phyloP scores from a whole-genome alignment of 1,139 yeast genomes.

The Suhomyces kunorum region DNA sequence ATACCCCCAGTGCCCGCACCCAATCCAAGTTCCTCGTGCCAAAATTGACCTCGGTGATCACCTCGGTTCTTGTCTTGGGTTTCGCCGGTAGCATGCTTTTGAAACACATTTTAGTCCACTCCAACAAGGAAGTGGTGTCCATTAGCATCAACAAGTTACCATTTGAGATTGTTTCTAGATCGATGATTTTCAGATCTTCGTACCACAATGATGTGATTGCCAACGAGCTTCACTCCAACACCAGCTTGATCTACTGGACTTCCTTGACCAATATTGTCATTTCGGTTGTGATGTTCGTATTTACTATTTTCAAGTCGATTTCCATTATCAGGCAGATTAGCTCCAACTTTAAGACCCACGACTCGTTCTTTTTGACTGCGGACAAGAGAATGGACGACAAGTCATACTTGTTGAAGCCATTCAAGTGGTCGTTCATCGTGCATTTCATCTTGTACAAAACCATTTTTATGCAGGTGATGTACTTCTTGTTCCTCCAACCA shows the following conservation, averaged over 20 bases:
- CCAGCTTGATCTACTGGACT: slow-evolving; percentile 5
- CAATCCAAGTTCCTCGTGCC: slow-evolving; percentile 9
- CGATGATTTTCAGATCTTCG: slow-evolving; percentile 8
- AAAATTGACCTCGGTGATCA: not conserved
- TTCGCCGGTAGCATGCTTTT: slow-evolving; percentile 5
- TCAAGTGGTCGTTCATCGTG: slow-evolving; percentile 12
- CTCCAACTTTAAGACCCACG: slow-evolving; percentile 4
- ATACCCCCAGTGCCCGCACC: not conserved
- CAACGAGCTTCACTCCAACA: not conserved
- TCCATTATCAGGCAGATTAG: slow-evolving; percentile 3
- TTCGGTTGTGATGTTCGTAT: slow-evolving; percentile 6
- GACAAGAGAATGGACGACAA: slow-evolving; percentile 13
- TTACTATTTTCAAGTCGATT: slow-evolving; percentile 3
- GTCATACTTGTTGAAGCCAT: slow-evolving; percentile 9
- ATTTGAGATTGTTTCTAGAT: slow-evolving; percentile 10
- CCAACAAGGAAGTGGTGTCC: slow-evolving; percentile 4
- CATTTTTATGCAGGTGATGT: slow-evolving; percentile 10
- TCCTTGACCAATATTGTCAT: slow-evolving; percentile 10
- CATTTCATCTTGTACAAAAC: slow-evolving; percentile 16
- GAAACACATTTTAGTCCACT: slow-evolving; percentile 10
- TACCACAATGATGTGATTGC: slow-evolving; percentile 10
- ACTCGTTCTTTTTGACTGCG: slow-evolving; percentile 6
- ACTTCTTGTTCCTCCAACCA: slow-evolving; percentile 8
- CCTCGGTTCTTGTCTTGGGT: not conserved
- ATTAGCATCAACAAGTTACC: slow-evolving; percentile 7